Evolutionary conservation across 768 basidiomycete species (phyloP).

Genomic region (Rhodotorula taiwanensis): DNA sequence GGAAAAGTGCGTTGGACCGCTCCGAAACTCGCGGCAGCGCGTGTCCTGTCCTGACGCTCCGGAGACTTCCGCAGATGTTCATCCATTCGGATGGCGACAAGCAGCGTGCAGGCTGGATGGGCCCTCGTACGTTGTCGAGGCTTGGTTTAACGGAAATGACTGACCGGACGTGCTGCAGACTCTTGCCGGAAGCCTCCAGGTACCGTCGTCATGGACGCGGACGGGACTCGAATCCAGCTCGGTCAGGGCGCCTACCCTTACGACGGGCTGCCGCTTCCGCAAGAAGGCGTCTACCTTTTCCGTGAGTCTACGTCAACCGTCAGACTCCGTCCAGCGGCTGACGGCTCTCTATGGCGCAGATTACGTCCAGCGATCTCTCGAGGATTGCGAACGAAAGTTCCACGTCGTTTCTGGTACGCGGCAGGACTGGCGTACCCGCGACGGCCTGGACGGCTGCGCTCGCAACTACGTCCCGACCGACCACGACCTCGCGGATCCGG

Average conservation of each 20-base stretch:
- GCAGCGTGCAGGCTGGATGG: conserved; percentile 9
- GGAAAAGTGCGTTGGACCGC: conserved; percentile 12
- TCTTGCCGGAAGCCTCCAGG: conserved; percentile 21
- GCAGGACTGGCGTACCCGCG: conserved; percentile 27
- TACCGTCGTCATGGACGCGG: conserved; percentile 10
- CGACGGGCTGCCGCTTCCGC: conserved; percentile 14
- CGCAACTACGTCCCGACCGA: conserved; percentile 30
- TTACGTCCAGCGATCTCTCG: conserved; percentile 26
- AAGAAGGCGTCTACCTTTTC: conserved; percentile 19
- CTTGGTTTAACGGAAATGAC: background rate
- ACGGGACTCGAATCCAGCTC: background rate
- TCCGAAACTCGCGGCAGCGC: too few species aligned
- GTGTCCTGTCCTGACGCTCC: too few species aligned
- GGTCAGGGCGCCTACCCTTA: conserved; percentile 14
- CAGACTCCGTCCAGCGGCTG: background rate
- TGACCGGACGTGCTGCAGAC: background rate
- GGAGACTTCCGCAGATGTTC: conserved; percentile 19
- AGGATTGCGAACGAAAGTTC: conserved; percentile 24
- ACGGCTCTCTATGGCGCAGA: conserved; percentile 4
- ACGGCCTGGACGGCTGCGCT: conserved; percentile 31
- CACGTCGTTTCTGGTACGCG: conserved; percentile 24
- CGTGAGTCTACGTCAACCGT: conserved; percentile 6
- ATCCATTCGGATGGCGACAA: conserved; percentile 17
- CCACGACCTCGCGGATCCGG: conserved; percentile 1
- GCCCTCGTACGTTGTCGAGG: conserved; percentile 19